Evolutionary conservation across 1,284 basidiomycete genomes (phyloP).

Genomic region (Apiotrichum domesticum): DNA sequence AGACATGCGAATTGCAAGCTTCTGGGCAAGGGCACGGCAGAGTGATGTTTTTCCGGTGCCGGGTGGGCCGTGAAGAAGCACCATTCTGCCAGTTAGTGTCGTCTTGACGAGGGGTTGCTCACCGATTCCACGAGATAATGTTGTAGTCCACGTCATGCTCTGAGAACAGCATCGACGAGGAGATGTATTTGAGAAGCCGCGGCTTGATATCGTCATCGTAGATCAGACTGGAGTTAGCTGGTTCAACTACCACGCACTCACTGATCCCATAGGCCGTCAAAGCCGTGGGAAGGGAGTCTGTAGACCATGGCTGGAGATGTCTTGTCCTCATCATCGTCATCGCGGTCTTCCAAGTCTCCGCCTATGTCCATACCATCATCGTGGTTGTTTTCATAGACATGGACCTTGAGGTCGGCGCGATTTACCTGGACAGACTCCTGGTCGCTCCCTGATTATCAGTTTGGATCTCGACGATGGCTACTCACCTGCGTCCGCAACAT

Average conservation of each 20-base stretch:
- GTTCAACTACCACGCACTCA: slow-evolving; percentile 18
- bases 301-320: slow-evolving; percentile 80
- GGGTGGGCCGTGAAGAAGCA: slow-evolving; percentile 91
- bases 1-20: slow-evolving; percentile 83
- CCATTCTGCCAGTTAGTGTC: slow-evolving; percentile 51
- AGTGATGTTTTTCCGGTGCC: slow-evolving; percentile 97
- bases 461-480: slow-evolving; percentile 18
- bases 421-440: neutral
- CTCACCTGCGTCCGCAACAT: slow-evolving; percentile 60
- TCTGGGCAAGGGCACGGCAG: slow-evolving; percentile 91
- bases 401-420: slow-evolving; percentile 58
- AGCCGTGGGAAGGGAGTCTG: slow-evolving; percentile 70
- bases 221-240: slow-evolving; percentile 58
- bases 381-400: slow-evolving; percentile 61
- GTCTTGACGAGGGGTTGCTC: slow-evolving; percentile 8
- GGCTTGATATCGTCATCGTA: slow-evolving; percentile 85
- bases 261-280: slow-evolving; percentile 80
- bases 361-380: neutral
- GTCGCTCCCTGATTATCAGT: neutral
- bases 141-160: slow-evolving; percentile 86
- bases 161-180: slow-evolving; percentile 83
- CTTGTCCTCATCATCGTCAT: slow-evolving; percentile 62
- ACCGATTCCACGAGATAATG: slow-evolving; percentile 88
- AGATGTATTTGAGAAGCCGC: slow-evolving; percentile 84
- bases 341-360: slow-evolving; percentile 10